phyloP scores from a whole-genome alignment of 1,284 basidiomycete species.

The Ustilago cynodontis region DNA sequence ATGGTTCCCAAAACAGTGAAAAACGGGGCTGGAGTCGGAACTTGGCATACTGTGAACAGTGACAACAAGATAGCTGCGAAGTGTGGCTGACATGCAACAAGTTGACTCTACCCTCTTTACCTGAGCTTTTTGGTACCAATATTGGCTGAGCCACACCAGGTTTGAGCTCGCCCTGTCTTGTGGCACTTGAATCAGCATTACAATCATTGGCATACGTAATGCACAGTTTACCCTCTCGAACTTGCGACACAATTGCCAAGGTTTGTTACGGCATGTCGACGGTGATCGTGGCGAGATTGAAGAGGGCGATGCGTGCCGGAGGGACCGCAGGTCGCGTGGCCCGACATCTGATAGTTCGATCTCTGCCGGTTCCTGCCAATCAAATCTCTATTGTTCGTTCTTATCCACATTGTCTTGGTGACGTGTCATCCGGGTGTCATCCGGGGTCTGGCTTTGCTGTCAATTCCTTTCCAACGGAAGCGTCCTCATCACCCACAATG shows the following conservation, averaged over 20 bases:
- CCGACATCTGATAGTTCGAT: slow-evolving; percentile 2
- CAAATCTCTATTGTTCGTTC: not conserved
- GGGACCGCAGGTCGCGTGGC: not conserved
- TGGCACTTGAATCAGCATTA: not conserved
- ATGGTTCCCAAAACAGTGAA: slow-evolving; percentile 7
- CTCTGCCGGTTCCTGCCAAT: not conserved
- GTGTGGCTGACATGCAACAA: slow-evolving; percentile 2
- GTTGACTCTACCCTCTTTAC: not conserved
- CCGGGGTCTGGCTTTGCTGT: not conserved
- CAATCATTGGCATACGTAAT: not conserved
- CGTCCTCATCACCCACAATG: not conserved
- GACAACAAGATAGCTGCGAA: not conserved
- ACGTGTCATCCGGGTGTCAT: slow-evolving; percentile 11
- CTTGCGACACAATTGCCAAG: not conserved
- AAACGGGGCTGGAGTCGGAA: not conserved
- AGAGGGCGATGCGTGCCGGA: not conserved
- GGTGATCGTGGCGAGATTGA: not conserved
- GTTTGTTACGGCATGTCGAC: not conserved
- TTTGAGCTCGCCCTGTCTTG: not conserved
- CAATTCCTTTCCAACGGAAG: slow-evolving; percentile 15
- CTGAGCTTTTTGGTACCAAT: not conserved
- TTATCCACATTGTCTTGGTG: not conserved
- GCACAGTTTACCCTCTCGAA: not conserved
- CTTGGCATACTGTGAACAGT: not conserved
- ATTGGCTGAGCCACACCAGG: not conserved